A percentile compares a stretch with the other conserved stretches of the same genome.
These are phyloP conservation scores for Arabis hirsuta DNA, from an alignment of 345 rosid species.

Conservation along the genomic window DNA sequence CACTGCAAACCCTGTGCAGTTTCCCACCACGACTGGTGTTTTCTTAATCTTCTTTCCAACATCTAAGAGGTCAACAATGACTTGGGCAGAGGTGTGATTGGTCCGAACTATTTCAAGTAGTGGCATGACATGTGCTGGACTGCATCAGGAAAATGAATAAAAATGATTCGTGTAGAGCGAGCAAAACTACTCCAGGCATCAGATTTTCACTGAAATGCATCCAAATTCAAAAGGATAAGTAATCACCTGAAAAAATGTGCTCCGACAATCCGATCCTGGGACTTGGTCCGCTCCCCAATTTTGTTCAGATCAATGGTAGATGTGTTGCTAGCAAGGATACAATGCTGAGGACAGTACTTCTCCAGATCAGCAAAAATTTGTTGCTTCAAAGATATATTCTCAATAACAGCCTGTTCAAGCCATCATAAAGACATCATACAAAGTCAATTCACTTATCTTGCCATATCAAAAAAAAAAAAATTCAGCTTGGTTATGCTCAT, in stretches of 20 bases:
- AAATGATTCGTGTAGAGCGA: slow-evolving; percentile 28
- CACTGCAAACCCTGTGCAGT: slow-evolving; percentile 99
- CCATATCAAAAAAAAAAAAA: slow-evolving; percentile 17
- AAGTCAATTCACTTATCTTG: slow-evolving; percentile 19
- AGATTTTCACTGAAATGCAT: slow-evolving; percentile 15
- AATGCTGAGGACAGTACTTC: slow-evolving; percentile 83
- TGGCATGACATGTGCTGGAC: slow-evolving; percentile 98
- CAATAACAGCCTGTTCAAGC: slow-evolving; percentile 88
- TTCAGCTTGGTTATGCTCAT: slow-evolving; percentile 20
- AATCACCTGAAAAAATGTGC: slow-evolving; percentile 97
- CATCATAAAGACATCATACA: slow-evolving; percentile 41
- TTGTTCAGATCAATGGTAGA: slow-evolving; percentile 92
- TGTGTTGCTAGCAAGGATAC: slow-evolving; percentile 93
- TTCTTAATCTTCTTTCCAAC: slow-evolving; percentile 91
- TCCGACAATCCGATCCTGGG: slow-evolving; percentile 83
- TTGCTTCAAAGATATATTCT: slow-evolving; percentile 89
- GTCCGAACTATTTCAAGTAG: slow-evolving; percentile 93
- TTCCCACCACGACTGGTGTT: slow-evolving; percentile 93
- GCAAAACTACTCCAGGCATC: slow-evolving; percentile 3
- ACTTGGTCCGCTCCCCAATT: slow-evolving; percentile 79
- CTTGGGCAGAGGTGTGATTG: slow-evolving; percentile 83
- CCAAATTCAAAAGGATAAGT: slow-evolving; percentile 6
- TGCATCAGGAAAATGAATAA: slow-evolving; percentile 49
- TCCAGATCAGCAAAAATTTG: slow-evolving; percentile 94
- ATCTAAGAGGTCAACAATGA: slow-evolving; percentile 83